These are phyloP conservation scores for Xylariomycetidae sp. DNA, from an alignment of 2,329 filamentous ascomycete genomes.

Conservation along the genomic window DNA sequence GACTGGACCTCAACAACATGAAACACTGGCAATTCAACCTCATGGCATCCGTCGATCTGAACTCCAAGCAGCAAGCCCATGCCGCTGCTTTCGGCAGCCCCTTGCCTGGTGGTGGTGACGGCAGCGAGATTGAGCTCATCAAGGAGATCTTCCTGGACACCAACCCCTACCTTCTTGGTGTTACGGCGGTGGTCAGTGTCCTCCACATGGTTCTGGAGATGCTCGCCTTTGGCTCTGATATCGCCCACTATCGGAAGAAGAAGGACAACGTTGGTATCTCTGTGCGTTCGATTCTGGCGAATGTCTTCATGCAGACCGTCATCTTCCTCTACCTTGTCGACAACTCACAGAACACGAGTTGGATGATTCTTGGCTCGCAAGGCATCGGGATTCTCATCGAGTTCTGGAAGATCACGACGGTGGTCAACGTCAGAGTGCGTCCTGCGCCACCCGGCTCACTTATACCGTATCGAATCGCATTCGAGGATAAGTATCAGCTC, in stretches of 20 bases:
- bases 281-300: conserved; percentile 90
- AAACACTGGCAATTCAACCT: conserved; percentile 86
- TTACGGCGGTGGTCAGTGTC: conserved; percentile 79
- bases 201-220: conserved; percentile 94
- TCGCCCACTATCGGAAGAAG: conserved; percentile 98
- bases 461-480: conserved; percentile 73
- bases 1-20: conserved; percentile 77
- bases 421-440: conserved; percentile 81
- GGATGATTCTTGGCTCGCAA: conserved; percentile 97
- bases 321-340: conserved; percentile 97
- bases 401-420: conserved; percentile 93
- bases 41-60: conserved; percentile 78
- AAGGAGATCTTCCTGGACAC: conserved; percentile 94
- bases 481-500: conserved; percentile 96
- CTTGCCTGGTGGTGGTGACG: conserved; percentile 74
- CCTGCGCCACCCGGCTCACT: conserved; percentile 60
- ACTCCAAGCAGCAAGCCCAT: conserved; percentile 74
- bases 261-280: conserved; percentile 98
- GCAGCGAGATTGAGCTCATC: conserved; percentile 92
- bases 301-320: conserved; percentile 93
- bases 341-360: conserved; percentile 95
- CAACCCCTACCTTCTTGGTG: conserved; percentile 77
- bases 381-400: conserved; percentile 68
- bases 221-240: conserved; percentile 94
- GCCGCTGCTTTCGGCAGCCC: conserved; percentile 69